Conservation (phyloP, 176 grass and related monocot genomes). For the Tillandsia leiboldiana region DNA sequence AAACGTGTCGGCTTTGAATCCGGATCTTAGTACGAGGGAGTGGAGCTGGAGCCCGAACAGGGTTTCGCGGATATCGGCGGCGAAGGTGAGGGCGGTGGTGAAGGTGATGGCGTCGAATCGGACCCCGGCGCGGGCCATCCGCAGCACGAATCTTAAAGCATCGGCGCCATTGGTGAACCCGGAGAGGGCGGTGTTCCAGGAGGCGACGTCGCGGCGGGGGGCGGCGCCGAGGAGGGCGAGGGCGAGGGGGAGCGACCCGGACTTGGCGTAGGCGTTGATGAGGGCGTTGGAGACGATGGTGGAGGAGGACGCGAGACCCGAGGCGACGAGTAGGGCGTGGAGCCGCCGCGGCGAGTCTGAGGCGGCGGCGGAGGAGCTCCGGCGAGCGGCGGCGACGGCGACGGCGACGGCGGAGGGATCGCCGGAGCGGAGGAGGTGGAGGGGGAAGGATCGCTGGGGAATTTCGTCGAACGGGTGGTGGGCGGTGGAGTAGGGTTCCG, state of each 20-base stretch:
- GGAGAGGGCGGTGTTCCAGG: slow-evolving; percentile 82
- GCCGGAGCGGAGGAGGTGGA: neutral
- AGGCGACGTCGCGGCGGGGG: slow-evolving; percentile 28
- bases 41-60: slow-evolving; percentile 44
- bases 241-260: slow-evolving; percentile 24
- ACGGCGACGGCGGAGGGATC: slow-evolving; percentile 9
- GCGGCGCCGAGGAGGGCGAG: slow-evolving; percentile 34
- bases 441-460: neutral
- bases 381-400: neutral
- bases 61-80: slow-evolving; percentile 19
- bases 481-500: neutral
- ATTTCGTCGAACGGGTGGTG: slow-evolving; percentile 36
- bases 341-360: slow-evolving; percentile 34
- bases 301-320: slow-evolving; percentile 35
- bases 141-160: slow-evolving; percentile 38
- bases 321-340: slow-evolving; percentile 45
- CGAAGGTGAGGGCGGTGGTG: slow-evolving; percentile 46
- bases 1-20: slow-evolving; percentile 39
- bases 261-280: slow-evolving; percentile 57
- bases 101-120: slow-evolving; percentile 49
- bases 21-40: slow-evolving; percentile 39
- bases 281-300: slow-evolving; percentile 56
- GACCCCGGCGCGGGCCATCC: slow-evolving; percentile 46
- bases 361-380: slow-evolving; percentile 28
- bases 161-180: slow-evolving; percentile 29